Base-by-base conservation (phyloP, 805 yeast genomes). In the Candida koratica region DNA sequence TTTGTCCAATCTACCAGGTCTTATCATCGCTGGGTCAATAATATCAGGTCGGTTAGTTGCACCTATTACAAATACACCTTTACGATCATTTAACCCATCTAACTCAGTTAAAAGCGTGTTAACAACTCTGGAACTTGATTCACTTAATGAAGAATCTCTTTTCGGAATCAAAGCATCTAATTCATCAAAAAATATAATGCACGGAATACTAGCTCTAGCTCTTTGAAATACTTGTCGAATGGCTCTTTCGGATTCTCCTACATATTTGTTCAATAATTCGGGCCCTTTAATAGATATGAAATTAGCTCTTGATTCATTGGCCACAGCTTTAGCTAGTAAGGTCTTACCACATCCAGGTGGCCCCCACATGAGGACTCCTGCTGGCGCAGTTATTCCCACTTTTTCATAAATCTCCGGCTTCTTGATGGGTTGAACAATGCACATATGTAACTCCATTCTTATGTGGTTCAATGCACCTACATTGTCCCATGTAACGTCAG, bases 331-430 rank as follows among this genome's bases (percentile, higher is more conserved):
- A 1, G 97, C 97, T 18, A 93, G 67, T 33, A 93, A 68, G 0
- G 98, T 93, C 56, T 93, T 93, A 72, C 98, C 98, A 65, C 97
- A 93, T 24, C 98, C 98, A 3, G 98, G 98, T 1, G 98, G 98
- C 0, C 98, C 98, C 98, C 98, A 93, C 70, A 93, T 74, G 17
- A 93, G 64, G 1, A 93, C 98, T 39, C 98, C 98, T 0, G 96
- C 88, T 2, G 97, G 97, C 0, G 97, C 96, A 37, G 87, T 78
- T 28, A 93, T 89, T 58, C 98, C 98, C 8, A 89, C 97, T 41
- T 80, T 78, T 44, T 78, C 80, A 54, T 84, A 93, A 14, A 90
- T 63, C 44, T 90, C 97, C 1, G 98, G 98, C 45, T 85, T 76
- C 52, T 82, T 81, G 48, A 93, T 89, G 1, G 98, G 98, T 56